These are phyloP conservation scores for Petunia hybrid DNA, from an alignment of 305 asterid genomes.

Conservation along the genomic window DNA sequence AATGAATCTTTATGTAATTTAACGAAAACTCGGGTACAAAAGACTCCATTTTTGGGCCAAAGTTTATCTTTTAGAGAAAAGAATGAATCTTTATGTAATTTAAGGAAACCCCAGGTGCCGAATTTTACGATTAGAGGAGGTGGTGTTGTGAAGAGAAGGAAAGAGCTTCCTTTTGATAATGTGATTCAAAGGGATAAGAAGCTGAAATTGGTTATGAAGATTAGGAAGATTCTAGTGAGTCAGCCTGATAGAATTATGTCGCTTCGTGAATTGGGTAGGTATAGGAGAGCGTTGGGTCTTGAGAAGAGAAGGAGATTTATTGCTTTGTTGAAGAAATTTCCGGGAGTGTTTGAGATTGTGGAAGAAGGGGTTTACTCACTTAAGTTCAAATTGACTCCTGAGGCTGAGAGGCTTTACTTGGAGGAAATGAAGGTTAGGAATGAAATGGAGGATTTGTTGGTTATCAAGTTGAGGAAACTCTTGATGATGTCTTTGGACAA, in stretches of 20 bases:
- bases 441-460: slow-evolving; percentile 91
- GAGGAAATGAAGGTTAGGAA: slow-evolving; percentile 88
- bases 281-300: slow-evolving; percentile 69
- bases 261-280: slow-evolving; percentile 83
- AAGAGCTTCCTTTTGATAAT: slow-evolving; percentile 87
- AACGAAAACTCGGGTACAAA: slow-evolving; percentile 49
- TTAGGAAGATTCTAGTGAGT: slow-evolving; percentile 83
- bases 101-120: slow-evolving; percentile 45
- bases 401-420: slow-evolving; percentile 91
- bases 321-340: slow-evolving; percentile 79
- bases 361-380: slow-evolving; percentile 95
- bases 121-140: slow-evolving; percentile 61
- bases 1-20: slow-evolving; percentile 36
- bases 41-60: slow-evolving; percentile 63
- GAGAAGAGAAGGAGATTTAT: slow-evolving; percentile 74
- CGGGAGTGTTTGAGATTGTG: slow-evolving; percentile 90
- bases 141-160: slow-evolving; percentile 81
- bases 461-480: slow-evolving; percentile 81
- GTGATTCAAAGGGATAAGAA: slow-evolving; percentile 98
- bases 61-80: slow-evolving; percentile 47
- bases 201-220: slow-evolving; percentile 81
- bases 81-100: slow-evolving; percentile 37
- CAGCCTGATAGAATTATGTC: slow-evolving; percentile 89
- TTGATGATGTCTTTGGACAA: slow-evolving; percentile 95
- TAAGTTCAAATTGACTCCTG: slow-evolving; percentile 77